These are phyloP conservation scores for Picea mariana DNA, from an alignment of 83 land plant species.

Conservation along the genomic window DNA sequence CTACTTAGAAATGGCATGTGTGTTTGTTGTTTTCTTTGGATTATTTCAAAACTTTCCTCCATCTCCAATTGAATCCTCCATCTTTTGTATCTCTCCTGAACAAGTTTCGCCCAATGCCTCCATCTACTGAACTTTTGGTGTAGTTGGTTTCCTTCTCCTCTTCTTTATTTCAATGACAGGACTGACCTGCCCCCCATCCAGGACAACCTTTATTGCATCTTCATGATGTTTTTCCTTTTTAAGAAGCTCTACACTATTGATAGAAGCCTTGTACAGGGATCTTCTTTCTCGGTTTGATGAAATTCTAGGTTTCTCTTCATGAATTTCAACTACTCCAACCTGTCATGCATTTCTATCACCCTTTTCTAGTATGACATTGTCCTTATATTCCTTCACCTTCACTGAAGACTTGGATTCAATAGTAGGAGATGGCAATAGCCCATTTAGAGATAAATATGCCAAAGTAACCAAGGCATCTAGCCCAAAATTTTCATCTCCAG, in stretches of 20 bases:
- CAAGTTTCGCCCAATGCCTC: slow-evolving; percentile 8
- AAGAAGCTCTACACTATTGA: too few relatives aligned
- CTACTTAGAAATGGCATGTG: slow-evolving; percentile 17
- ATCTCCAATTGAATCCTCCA: slow-evolving; percentile 22
- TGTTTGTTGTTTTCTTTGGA: slow-evolving; percentile 14
- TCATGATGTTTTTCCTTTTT: too few relatives aligned
- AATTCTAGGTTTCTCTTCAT: slow-evolving; percentile 22
- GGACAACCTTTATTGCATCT: too few relatives aligned
- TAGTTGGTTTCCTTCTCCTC: too few relatives aligned
- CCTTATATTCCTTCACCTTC: slow-evolving; percentile 38
- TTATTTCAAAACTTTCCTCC: slow-evolving; percentile 19
- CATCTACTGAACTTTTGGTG: too few relatives aligned
- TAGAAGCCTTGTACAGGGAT: too few relatives aligned
- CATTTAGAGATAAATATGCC: too few relatives aligned
- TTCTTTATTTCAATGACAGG: too few relatives aligned
- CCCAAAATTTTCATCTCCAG: too few relatives aligned
- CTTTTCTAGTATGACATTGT: slow-evolving; percentile 15
- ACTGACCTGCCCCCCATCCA: too few relatives aligned
- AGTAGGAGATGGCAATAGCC: too few relatives aligned
- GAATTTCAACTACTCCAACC: slow-evolving; percentile 12
- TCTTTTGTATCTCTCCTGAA: background rate
- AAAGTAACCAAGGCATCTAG: too few relatives aligned
- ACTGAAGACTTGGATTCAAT: slow-evolving; percentile 27
- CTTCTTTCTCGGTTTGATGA: slow-evolving; percentile 16
- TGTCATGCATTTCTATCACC: slow-evolving; percentile 15